A percentile compares a stretch with the other conserved stretches of the same genome.
Conservation (phyloP, 148 eudicot genomes). For the Rhododendron griersonianum region DNA sequence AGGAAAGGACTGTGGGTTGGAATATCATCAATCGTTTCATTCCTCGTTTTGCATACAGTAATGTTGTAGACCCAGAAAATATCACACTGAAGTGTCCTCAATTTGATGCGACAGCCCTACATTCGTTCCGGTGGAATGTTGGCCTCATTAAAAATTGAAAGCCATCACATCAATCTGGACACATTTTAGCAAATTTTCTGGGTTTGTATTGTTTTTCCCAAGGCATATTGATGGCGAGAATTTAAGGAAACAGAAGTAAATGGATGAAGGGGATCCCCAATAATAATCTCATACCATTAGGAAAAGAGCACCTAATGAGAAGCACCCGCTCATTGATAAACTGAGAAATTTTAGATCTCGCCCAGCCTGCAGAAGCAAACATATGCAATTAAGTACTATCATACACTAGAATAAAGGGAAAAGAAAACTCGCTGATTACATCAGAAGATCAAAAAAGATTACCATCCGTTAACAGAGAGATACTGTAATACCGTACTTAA, state of each 20-base stretch:
- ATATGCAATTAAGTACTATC: neutral
- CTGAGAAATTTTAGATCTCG: slow-evolving; percentile 74
- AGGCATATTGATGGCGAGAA: neutral
- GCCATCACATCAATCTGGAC: neutral
- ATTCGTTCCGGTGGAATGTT: neutral
- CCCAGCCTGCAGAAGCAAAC: slow-evolving; percentile 65
- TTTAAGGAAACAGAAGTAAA: neutral
- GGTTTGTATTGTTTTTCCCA: neutral
- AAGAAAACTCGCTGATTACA: neutral
- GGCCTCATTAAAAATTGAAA: neutral
- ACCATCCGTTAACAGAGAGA: neutral
- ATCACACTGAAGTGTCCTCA: neutral
- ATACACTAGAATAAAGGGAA: neutral
- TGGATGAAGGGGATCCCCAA: neutral
- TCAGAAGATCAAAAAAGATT: neutral
- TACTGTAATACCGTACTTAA: neutral
- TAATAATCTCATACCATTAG: slow-evolving; percentile 46
- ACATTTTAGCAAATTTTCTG: neutral
- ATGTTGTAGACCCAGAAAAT: neutral
- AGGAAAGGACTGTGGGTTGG: neutral
- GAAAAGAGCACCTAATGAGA: slow-evolving; percentile 54
- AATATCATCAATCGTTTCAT: neutral
- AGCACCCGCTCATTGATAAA: slow-evolving; percentile 63
- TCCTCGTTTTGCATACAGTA: neutral
- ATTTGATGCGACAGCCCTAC: neutral